Percentiles rank a stretch among this genome's conserved stretches.
These are phyloP conservation scores for Colletotrichum lindemuthianum DNA, from an alignment of 2,329 filamentous ascomycete species.

Conservation along the genomic window DNA sequence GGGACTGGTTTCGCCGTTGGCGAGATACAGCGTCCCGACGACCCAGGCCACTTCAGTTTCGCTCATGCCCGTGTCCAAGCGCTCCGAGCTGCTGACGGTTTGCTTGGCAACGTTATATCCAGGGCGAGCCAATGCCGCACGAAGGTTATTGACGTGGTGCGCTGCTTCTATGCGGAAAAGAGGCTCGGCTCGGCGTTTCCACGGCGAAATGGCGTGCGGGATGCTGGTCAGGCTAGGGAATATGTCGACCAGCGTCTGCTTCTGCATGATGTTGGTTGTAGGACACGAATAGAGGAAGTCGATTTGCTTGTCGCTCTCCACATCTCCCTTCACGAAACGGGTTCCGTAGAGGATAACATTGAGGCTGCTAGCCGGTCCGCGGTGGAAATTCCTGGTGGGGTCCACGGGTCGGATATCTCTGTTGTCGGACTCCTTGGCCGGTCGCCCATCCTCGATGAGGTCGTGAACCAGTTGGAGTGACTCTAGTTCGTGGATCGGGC, in stretches of 20 bases:
- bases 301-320: background rate
- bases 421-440: background rate
- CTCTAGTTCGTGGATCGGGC: constrained; percentile 4
- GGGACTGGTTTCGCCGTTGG: constrained; percentile 9
- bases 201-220: constrained; percentile 18
- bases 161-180: background rate
- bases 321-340: constrained; percentile 10
- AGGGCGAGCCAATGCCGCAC: background rate
- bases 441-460: background rate
- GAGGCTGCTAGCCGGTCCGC: background rate
- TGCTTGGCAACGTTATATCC: constrained; percentile 18
- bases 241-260: background rate
- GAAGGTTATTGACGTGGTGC: constrained; percentile 11
- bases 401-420: background rate
- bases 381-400: background rate
- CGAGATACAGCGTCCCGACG: constrained; percentile 3
- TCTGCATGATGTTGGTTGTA: background rate
- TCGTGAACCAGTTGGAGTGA: constrained; percentile 17
- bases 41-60: constrained; percentile 7
- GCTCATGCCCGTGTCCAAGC: background rate
- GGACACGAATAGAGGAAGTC: background rate
- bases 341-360: constrained; percentile 10
- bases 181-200: constrained; percentile 13
- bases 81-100: background rate
- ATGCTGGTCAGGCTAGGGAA: constrained; percentile 17